Conservation (phyloP, 78 protist genomes). For the Speleostelium caveatum region DNA sequence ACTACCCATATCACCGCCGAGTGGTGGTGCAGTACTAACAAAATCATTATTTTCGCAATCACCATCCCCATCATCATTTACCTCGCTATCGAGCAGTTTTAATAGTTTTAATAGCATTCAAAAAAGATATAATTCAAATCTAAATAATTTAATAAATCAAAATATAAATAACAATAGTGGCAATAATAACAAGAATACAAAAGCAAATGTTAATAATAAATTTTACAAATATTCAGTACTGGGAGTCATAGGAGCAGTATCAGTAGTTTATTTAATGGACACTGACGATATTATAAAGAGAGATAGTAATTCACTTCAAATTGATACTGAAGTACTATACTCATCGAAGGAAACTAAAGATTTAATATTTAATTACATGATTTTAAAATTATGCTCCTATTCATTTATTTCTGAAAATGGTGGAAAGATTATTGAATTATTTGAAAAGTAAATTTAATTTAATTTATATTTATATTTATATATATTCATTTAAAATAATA, state of each 20-base stretch:
- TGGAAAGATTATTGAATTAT: constrained; percentile 10
- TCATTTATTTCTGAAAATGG: constrained; percentile 54
- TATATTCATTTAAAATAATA: neutral
- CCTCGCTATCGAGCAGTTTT: no score
- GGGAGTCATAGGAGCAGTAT: neutral
- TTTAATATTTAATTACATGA: constrained; percentile 38
- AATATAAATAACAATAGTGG: no score
- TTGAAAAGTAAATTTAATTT: constrained; percentile 34
- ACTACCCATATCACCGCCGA: no score
- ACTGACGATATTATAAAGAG: neutral
- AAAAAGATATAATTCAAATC: no score
- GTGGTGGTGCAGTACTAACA: no score
- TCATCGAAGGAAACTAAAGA: constrained; percentile 43
- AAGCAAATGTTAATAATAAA: neutral
- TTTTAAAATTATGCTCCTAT: constrained; percentile 65
- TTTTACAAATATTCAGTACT: no score
- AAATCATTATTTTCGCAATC: no score
- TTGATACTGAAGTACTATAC: constrained; percentile 18
- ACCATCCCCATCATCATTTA: no score
- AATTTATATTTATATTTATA: neutral
- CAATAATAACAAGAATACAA: no score
- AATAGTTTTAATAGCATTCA: no score
- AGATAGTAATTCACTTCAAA: no score
- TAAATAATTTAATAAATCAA: no score
- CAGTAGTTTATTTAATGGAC: neutral